Evolutionary conservation across 2,329 filamentous ascomycete genomes (phyloP).

Genomic region (Fusarium setosum): DNA sequence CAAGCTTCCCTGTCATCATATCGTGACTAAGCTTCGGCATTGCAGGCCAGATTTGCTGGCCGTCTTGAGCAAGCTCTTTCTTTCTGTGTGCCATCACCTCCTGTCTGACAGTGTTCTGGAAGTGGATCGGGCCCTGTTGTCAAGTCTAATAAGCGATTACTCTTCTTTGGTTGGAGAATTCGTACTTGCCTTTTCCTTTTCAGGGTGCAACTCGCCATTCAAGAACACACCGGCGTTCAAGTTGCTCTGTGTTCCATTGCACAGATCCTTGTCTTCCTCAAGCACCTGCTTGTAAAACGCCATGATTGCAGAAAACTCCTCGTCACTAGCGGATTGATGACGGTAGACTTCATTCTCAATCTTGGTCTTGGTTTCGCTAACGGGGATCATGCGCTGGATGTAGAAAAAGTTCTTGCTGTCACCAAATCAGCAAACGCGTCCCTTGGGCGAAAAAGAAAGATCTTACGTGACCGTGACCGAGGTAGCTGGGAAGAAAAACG

Average conservation of each 20-base stretch:
- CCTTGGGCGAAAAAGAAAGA: neutral
- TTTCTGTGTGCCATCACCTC: constrained; percentile 57
- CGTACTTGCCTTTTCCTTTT: constrained; percentile 62
- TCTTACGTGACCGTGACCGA: constrained; percentile 61
- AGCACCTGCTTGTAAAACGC: constrained; percentile 72
- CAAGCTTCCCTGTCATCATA: constrained; percentile 39
- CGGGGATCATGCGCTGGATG: constrained; percentile 70
- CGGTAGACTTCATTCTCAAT: constrained; percentile 73
- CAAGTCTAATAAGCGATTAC: neutral
- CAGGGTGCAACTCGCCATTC: constrained; percentile 71
- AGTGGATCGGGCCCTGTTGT: constrained; percentile 60
- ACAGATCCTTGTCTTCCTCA: constrained; percentile 73
- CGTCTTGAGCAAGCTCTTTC: constrained; percentile 53
- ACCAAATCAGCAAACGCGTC: neutral
- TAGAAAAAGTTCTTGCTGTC: constrained; percentile 70
- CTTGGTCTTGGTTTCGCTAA: constrained; percentile 57
- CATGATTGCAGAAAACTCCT: constrained; percentile 66
- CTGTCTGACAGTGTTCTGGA: constrained; percentile 59
- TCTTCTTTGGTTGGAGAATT: neutral
- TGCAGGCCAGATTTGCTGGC: constrained; percentile 60
- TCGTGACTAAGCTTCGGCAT: constrained; percentile 28
- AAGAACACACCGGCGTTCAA: constrained; percentile 70
- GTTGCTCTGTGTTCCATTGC: constrained; percentile 68
- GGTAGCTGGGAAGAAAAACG: constrained; percentile 45
- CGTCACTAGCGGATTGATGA: constrained; percentile 66